Conservation (phyloP, 2,329 filamentous ascomycete species). For the Hymenoscyphus albidus region DNA sequence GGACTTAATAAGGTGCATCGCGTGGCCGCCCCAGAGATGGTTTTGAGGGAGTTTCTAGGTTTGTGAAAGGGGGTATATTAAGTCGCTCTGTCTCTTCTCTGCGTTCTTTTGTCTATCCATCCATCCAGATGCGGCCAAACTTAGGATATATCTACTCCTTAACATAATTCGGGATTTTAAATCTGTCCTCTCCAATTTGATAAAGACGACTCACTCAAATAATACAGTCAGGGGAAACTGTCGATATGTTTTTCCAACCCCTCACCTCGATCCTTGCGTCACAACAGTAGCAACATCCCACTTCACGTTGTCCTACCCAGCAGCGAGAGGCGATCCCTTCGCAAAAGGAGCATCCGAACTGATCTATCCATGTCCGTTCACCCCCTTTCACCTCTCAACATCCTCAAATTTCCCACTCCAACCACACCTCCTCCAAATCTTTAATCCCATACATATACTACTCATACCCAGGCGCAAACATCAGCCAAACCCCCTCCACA, state of each 20-base stretch:
- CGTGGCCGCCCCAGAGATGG: background rate
- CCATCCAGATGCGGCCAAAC: background rate
- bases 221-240: background rate
- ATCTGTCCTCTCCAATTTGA: background rate
- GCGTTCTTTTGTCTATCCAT: background rate
- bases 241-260: conserved; percentile 1
- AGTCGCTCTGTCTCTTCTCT: background rate
- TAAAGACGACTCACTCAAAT: background rate
- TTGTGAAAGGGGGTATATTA: background rate
- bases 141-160: background rate
- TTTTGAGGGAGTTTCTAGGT: background rate
- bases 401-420: no score
- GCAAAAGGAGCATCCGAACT: conserved; percentile 31
- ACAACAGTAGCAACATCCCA: conserved; percentile 49
- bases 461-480: conserved; percentile 45
- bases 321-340: conserved; percentile 47
- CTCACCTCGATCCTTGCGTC: conserved; percentile 18
- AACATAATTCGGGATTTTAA: background rate
- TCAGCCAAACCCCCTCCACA: conserved; percentile 39
- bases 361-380: conserved; percentile 34
- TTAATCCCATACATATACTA: conserved; percentile 30
- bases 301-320: conserved; percentile 51
- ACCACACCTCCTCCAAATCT: background rate
- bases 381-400: background rate
- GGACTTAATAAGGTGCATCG: background rate